phyloP scores from a whole-genome alignment of 108 stramenopile species.

The Fistulifera pelliculosa region DNA sequence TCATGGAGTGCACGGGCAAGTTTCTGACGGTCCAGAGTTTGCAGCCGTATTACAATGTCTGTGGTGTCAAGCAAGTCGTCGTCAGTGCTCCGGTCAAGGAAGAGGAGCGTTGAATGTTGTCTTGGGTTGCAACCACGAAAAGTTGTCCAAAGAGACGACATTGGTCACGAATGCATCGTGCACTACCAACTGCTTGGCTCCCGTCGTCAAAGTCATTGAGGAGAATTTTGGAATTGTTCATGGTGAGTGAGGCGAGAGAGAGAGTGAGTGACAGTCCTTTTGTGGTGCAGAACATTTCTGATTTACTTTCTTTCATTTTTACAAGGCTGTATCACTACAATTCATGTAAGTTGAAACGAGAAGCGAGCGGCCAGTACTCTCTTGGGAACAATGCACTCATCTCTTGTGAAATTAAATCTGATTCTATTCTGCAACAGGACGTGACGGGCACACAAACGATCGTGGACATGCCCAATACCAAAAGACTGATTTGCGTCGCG shows the following conservation, averaged over 20 bases:
- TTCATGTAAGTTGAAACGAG: slow-evolving; percentile 39
- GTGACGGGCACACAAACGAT: slow-evolving; percentile 87
- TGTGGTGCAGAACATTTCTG: too few species aligned
- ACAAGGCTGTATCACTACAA: slow-evolving; percentile 82
- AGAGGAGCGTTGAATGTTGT: slow-evolving; percentile 87
- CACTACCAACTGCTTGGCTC: slow-evolving; percentile 93
- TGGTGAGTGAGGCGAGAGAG: slow-evolving; percentile 14
- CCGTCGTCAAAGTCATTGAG: slow-evolving; percentile 88
- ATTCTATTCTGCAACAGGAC: background rate
- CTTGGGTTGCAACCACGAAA: slow-evolving; percentile 86
- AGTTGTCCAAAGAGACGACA: slow-evolving; percentile 49
- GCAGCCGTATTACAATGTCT: slow-evolving; percentile 66
- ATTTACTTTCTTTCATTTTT: background rate
- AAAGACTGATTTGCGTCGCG: slow-evolving; percentile 86
- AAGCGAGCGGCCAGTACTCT: too few species aligned
- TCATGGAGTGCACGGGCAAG: slow-evolving; percentile 90
- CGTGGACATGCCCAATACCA: slow-evolving; percentile 89
- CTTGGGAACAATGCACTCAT: too few species aligned
- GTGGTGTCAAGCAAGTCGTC: slow-evolving; percentile 85
- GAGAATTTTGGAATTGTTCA: slow-evolving; percentile 89
- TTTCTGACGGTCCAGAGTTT: slow-evolving; percentile 71
- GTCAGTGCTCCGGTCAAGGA: slow-evolving; percentile 94
- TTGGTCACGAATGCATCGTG: slow-evolving; percentile 91
- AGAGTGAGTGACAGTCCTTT: too few species aligned
- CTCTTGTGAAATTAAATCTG: too few species aligned